phyloP scores from a whole-genome alignment of 352 stramenopile species.

The Blastocystis sp. region DNA sequence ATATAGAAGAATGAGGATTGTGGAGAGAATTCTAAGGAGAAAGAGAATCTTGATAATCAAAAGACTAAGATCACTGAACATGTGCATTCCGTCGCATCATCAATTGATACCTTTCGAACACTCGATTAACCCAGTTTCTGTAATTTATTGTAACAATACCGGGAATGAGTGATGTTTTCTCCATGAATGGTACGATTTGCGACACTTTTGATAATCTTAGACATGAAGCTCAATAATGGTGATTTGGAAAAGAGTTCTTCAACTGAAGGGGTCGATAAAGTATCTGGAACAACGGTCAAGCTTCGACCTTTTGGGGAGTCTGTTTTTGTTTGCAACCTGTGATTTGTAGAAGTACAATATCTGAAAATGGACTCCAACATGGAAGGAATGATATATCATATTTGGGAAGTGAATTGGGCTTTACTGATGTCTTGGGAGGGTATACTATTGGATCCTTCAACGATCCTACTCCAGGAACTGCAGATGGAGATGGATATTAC shows the following conservation, averaged over 20 bases:
- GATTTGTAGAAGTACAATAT: background rate
- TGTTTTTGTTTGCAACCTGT: background rate
- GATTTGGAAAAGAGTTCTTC: conserved; percentile 6
- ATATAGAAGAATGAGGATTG: too few species aligned
- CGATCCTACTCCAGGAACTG: background rate
- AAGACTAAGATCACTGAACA: conserved; percentile 19
- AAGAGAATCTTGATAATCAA: conserved; percentile 16
- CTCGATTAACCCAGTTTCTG: background rate
- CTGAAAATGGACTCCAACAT: background rate
- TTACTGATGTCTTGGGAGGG: background rate
- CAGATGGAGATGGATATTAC: background rate
- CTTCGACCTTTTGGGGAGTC: conserved; percentile 49
- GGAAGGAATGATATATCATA: background rate
- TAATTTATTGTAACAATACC: conserved; percentile 2
- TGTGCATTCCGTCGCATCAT: conserved; percentile 43
- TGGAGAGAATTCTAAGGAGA: too few species aligned
- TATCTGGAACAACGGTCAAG: background rate
- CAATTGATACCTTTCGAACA: background rate
- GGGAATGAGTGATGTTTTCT: conserved; percentile 58
- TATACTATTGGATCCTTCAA: background rate
- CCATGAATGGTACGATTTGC: conserved; percentile 13
- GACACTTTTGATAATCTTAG: background rate
- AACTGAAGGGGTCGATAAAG: background rate
- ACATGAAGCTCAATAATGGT: conserved; percentile 17
- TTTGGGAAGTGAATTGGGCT: conserved; percentile 22